Evolutionary conservation across 208 protist species (phyloP).

Genomic region (Acanthamoeba healyi): DNA sequence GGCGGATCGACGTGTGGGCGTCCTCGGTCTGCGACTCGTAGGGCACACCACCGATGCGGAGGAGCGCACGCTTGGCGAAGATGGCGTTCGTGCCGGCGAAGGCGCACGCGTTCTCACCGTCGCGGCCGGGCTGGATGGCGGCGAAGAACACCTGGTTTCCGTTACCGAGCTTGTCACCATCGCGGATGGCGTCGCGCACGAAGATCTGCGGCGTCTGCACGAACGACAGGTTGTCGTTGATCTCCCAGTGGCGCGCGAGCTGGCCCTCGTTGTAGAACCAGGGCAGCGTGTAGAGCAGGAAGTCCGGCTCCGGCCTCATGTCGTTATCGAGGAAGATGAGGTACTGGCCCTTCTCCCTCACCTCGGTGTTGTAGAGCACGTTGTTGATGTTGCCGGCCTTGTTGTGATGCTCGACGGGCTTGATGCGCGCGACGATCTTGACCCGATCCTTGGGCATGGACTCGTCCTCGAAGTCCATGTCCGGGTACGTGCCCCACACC

Average conservation of each 20-base stretch:
- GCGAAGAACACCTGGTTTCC: constrained; percentile 70
- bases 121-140: constrained; percentile 59
- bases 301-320: constrained; percentile 68
- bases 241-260: constrained; percentile 39
- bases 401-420: constrained; percentile 67
- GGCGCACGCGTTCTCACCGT: constrained; percentile 70
- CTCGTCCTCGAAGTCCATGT: not conserved
- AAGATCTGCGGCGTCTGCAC: constrained; percentile 73
- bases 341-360: constrained; percentile 41
- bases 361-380: constrained; percentile 74
- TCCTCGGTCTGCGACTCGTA: constrained; percentile 74
- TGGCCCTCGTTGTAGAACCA: constrained; percentile 73
- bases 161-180: constrained; percentile 66
- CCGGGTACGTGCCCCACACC: not conserved
- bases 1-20: constrained; percentile 71
- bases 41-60: constrained; percentile 56
- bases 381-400: constrained; percentile 76
- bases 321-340: constrained; percentile 73
- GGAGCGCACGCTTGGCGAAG: constrained; percentile 62
- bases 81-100: constrained; percentile 71
- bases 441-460: constrained; percentile 7
- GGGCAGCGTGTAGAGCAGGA: constrained; percentile 73
- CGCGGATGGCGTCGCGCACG: constrained; percentile 32
- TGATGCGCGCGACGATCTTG: constrained; percentile 72
- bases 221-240: constrained; percentile 69